These are phyloP conservation scores for Bacterosira constricta DNA, from an alignment of 108 stramenopile species.

Conservation along the genomic window DNA sequence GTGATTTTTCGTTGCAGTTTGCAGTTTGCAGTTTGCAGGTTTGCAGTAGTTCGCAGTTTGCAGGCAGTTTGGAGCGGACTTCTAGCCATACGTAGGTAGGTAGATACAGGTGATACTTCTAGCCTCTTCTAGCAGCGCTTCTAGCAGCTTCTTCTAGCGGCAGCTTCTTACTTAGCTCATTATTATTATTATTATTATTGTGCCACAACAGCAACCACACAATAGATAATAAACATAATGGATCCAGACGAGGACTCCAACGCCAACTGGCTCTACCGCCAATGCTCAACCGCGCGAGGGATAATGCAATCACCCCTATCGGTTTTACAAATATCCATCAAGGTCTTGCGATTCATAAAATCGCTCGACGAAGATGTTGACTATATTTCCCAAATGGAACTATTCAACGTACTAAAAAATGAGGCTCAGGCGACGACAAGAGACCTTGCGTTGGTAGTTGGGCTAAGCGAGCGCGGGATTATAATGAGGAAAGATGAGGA, in stretches of 20 bases:
- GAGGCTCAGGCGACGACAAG: background rate
- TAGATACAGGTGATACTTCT: background rate
- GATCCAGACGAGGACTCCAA: conserved; percentile 1
- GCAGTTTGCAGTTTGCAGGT: no score
- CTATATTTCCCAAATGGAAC: background rate
- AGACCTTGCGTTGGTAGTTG: conserved; percentile 13
- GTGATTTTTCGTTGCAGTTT: no score
- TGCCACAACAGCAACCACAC: no score
- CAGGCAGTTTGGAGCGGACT: background rate
- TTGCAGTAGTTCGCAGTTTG: no score
- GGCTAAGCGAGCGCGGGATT: conserved; percentile 3
- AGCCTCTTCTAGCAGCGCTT: background rate
- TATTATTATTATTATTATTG: no score
- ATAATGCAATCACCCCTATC: background rate
- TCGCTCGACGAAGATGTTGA: background rate
- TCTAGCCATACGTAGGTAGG: background rate
- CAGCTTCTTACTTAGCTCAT: no score
- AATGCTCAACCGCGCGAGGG: conserved; percentile 1
- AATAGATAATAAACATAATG: background rate
- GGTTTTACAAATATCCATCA: background rate
- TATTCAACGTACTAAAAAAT: background rate
- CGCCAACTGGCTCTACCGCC: conserved; percentile 12
- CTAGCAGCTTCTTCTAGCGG: no score
- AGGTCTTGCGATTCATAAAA: conserved; percentile 1
- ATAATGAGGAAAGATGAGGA: conserved; percentile 9